Evolutionary conservation across 2,329 filamentous ascomycete species (phyloP).

Genomic region (Phoma sp.): DNA sequence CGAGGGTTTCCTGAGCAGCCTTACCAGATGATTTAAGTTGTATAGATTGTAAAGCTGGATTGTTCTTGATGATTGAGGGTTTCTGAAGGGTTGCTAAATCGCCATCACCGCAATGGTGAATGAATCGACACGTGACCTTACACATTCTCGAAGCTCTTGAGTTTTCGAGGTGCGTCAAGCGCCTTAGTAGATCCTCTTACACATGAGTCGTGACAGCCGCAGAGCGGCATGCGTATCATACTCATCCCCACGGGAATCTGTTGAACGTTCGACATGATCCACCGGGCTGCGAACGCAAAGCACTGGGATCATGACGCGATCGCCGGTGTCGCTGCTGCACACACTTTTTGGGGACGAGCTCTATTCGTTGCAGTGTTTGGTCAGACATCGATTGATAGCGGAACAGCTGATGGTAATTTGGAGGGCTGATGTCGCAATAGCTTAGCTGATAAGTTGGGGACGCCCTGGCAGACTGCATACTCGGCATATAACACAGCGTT

Average conservation of each 20-base stretch:
- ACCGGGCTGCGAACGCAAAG: constrained; percentile 1
- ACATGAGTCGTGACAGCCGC: neutral
- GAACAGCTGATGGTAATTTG: neutral
- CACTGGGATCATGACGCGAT: constrained; percentile 3
- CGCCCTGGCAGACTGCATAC: neutral
- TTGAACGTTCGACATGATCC: neutral
- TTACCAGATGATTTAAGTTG: neutral
- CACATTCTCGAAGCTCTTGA: neutral
- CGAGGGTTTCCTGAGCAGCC: neutral
- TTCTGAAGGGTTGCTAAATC: neutral
- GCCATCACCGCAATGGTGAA: neutral
- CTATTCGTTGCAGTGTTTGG: neutral
- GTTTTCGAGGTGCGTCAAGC: neutral
- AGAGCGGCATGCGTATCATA: neutral
- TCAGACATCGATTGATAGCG: neutral
- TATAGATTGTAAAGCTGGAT: neutral
- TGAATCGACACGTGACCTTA: neutral
- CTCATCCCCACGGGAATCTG: neutral
- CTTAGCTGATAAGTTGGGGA: neutral
- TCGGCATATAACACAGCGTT: neutral
- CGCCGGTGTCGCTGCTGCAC: constrained; percentile 1
- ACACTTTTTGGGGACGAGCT: neutral
- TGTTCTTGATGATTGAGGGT: neutral
- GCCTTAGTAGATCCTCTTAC: too few species aligned
- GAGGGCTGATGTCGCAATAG: constrained; percentile 8